Conservation (phyloP, 768 basidiomycete genomes). For the Mycena indigotica region DNA sequence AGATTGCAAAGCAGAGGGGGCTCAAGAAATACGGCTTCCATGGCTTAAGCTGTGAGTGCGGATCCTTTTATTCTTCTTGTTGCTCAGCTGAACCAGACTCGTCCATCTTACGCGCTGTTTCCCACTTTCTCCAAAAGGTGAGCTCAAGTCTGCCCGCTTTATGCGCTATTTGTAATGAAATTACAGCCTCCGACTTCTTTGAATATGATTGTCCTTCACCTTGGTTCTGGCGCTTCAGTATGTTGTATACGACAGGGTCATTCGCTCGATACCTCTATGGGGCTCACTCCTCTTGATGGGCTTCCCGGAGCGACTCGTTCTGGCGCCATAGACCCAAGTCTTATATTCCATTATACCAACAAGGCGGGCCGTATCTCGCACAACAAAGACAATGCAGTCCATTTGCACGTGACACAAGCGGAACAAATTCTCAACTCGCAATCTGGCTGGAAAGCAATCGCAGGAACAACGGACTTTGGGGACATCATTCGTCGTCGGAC, state of each 20-base stretch:
- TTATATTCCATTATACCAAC: slow-evolving; percentile 83
- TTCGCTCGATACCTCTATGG: slow-evolving; percentile 89
- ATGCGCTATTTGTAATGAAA: not conserved
- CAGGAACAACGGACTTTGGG: slow-evolving; percentile 83
- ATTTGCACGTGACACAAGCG: slow-evolving; percentile 64
- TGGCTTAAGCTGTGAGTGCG: slow-evolving; percentile 67
- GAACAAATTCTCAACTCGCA: slow-evolving; percentile 76
- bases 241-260: slow-evolving; percentile 74
- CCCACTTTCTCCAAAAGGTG: slow-evolving; percentile 60
- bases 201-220: slow-evolving; percentile 82
- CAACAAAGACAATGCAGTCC: slow-evolving; percentile 44
- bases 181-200: slow-evolving; percentile 46
- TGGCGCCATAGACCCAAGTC: slow-evolving; percentile 80
- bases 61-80: not conserved
- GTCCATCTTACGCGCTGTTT: slow-evolving; percentile 67
- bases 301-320: slow-evolving; percentile 87
- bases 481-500: slow-evolving; percentile 55
- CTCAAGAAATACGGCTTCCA: slow-evolving; percentile 93
- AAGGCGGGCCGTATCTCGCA: slow-evolving; percentile 56
- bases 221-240: slow-evolving; percentile 88
- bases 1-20: slow-evolving; percentile 61
- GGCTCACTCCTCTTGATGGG: slow-evolving; percentile 85
- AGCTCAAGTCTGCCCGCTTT: not conserved
- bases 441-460: slow-evolving; percentile 76
- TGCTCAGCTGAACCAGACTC: slow-evolving; percentile 44